These are phyloP conservation scores for Cryptococcus sp. DNA, from an alignment of 1,284 basidiomycete genomes.

Conservation along the genomic window DNA sequence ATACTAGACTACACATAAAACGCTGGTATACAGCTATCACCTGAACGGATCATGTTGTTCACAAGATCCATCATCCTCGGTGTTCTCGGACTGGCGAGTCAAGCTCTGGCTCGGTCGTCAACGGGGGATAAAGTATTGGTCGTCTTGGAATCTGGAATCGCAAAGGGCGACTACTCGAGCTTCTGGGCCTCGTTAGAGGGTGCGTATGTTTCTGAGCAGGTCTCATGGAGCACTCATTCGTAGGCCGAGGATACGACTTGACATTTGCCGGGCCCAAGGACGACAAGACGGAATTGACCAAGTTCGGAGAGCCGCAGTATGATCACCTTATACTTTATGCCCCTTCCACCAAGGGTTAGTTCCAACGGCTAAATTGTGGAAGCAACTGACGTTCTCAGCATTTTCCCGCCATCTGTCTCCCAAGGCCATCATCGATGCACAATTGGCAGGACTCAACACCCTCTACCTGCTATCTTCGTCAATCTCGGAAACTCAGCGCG, in stretches of 20 bases:
- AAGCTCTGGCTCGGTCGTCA: constrained; percentile 63
- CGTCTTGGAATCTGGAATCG: constrained; percentile 66
- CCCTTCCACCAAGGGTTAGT: constrained; percentile 71
- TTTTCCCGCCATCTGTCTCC: constrained; percentile 61
- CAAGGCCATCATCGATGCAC: constrained; percentile 70
- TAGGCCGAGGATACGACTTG: constrained; percentile 65
- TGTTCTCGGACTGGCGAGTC: constrained; percentile 9
- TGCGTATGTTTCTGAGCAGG: constrained; percentile 41
- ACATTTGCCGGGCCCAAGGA: constrained; percentile 77
- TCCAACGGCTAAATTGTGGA: not conserved
- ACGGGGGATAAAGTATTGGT: constrained; percentile 78
- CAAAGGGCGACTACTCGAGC: constrained; percentile 64
- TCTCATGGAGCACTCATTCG: not conserved
- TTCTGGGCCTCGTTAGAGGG: constrained; percentile 77
- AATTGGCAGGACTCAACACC: constrained; percentile 71
- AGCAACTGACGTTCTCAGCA: constrained; percentile 8
- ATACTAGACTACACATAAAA: too few species aligned
- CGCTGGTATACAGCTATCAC: too few species aligned
- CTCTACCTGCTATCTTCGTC: constrained; percentile 71
- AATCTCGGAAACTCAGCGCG: constrained; percentile 50
- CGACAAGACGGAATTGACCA: constrained; percentile 59
- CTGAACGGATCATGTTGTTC: too few species aligned
- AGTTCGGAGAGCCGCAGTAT: constrained; percentile 69
- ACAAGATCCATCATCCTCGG: constrained; percentile 6
- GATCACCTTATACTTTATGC: constrained; percentile 79